Percentiles rank a stretch among this genome's conserved stretches.
Conservation (phyloP, 2,329 filamentous ascomycete genomes). For the Beauveria pseudobassiana region DNA sequence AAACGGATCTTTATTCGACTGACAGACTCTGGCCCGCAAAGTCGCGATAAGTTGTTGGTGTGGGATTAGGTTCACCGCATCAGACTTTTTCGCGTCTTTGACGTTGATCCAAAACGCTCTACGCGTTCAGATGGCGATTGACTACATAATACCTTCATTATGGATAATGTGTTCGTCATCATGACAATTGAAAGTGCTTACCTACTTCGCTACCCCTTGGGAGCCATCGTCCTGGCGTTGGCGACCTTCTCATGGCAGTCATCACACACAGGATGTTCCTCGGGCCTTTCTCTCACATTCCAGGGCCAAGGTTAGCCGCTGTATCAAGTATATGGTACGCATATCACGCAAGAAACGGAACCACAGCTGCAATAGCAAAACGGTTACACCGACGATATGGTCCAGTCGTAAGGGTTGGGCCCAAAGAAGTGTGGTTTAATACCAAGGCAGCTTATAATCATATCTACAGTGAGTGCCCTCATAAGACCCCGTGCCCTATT, state of each 20-base stretch:
- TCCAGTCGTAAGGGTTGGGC: conserved; percentile 43
- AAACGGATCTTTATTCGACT: background rate
- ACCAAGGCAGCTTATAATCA: conserved; percentile 38
- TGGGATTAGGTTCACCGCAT: background rate
- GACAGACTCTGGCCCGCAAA: background rate
- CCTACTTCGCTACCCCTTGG: background rate
- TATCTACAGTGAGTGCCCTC: conserved; percentile 36
- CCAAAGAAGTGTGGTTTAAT: conserved; percentile 46
- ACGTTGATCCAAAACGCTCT: background rate
- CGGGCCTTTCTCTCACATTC: conserved; percentile 37
- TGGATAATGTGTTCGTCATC: background rate
- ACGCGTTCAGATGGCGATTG: background rate
- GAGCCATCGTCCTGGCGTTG: background rate
- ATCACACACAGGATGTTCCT: conserved; percentile 32
- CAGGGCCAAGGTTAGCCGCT: conserved; percentile 40
- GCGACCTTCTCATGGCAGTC: background rate
- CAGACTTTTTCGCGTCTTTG: background rate
- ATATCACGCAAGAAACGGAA: conserved; percentile 36
- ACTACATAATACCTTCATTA: background rate
- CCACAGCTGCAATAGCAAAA: conserved; percentile 32
- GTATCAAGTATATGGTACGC: conserved; percentile 42
- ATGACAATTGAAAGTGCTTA: background rate
- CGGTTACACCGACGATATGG: conserved; percentile 41
- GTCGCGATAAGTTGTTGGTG: background rate
- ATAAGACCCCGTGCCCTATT: background rate